phyloP scores from a whole-genome alignment of 805 yeast genomes.

The Myxozyma nipponensis region DNA sequence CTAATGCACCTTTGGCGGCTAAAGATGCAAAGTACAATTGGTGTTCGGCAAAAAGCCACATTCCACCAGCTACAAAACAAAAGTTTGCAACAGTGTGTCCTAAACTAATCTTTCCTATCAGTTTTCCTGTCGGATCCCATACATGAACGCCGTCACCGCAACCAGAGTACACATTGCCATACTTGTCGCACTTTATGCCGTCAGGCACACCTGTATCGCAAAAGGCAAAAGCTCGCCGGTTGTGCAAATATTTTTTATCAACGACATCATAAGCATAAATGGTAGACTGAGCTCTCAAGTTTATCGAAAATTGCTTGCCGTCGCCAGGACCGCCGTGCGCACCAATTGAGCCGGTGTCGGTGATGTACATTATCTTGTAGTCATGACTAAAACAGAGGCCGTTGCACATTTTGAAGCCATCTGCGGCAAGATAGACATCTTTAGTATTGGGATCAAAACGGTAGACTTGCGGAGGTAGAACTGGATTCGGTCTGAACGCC shows the following conservation, averaged over 20 bases:
- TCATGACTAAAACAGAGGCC: conserved; percentile 28
- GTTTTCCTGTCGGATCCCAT: conserved; percentile 15
- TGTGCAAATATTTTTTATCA: not conserved
- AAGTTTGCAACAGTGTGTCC: conserved; percentile 21
- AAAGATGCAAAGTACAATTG: conserved; percentile 7
- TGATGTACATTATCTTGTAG: conserved; percentile 16
- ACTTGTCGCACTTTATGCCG: conserved; percentile 24
- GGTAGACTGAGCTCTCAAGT: conserved; percentile 15
- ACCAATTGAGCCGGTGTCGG: conserved; percentile 23
- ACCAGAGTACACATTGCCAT: conserved; percentile 23
- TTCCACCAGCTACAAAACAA: conserved; percentile 22
- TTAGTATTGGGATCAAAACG: conserved; percentile 18
- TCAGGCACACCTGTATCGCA: conserved; percentile 23
- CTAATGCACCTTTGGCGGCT: conserved; percentile 15
- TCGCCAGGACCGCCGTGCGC: conserved; percentile 25
- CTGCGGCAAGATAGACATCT: conserved; percentile 15
- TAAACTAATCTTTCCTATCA: conserved; percentile 19
- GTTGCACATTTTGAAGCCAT: conserved; percentile 22
- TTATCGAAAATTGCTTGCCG: conserved; percentile 15
- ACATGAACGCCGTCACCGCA: conserved; percentile 26
- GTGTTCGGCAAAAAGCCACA: conserved; percentile 23
- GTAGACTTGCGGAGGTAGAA: conserved; percentile 20
- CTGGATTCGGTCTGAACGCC: conserved; percentile 20
- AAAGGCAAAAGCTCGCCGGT: conserved; percentile 19
- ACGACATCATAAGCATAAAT: conserved; percentile 25